Evolutionary conservation across 139 green algal species (phyloP).

Genomic region (Gonium pectorale): DNA sequence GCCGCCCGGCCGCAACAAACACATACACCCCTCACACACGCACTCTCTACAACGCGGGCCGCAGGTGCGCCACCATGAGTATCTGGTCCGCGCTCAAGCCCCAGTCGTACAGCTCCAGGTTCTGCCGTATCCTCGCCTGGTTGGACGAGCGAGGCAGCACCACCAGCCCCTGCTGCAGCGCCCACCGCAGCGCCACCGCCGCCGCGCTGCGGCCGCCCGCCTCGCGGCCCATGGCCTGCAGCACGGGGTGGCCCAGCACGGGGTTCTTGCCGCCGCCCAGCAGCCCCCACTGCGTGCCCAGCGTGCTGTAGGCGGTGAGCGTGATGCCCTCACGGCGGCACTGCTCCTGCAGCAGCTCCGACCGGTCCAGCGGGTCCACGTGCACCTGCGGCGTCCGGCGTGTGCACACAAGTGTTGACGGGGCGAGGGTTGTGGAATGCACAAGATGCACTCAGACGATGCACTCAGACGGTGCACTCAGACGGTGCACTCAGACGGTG

Average conservation of each 20-base stretch:
- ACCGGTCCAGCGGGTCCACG: constrained; percentile 46
- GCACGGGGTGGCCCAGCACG: constrained; percentile 33
- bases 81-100: constrained; percentile 66
- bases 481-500: too few species aligned
- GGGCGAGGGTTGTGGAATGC: too few species aligned
- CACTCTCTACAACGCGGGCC: not conserved
- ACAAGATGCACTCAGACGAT: too few species aligned
- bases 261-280: constrained; percentile 31
- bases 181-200: constrained; percentile 79
- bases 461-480: too few species aligned
- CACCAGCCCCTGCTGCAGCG: constrained; percentile 73
- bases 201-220: constrained; percentile 6
- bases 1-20: too few species aligned
- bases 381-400: constrained; percentile 18
- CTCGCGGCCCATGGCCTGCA: constrained; percentile 39
- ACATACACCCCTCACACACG: too few species aligned
- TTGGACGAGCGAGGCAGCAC: constrained; percentile 63
- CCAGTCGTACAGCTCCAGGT: constrained; percentile 69
- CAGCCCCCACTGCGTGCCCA: constrained; percentile 77
- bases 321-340: constrained; percentile 65
- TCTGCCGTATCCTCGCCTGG: constrained; percentile 57
- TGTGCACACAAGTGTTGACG: too few species aligned
- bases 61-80: constrained; percentile 61
- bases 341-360: constrained; percentile 53
- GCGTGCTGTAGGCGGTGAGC: constrained; percentile 74